Conservation (phyloP, 2,329 filamentous ascomycete species). For the Pyricularia sp. region DNA sequence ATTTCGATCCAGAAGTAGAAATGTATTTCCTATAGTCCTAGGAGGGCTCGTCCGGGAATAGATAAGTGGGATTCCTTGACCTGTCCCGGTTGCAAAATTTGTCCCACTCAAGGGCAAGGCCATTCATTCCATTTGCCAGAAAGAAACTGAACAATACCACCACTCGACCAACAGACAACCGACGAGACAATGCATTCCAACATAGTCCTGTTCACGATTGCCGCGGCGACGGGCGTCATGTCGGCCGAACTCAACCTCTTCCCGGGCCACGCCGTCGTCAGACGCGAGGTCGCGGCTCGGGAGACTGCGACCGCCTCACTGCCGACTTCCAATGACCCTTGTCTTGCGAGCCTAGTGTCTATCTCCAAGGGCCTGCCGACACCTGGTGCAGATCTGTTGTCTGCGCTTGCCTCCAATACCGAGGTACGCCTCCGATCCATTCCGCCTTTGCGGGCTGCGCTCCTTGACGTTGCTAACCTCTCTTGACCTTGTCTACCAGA, state of each 20-base stretch:
- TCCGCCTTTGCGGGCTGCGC: background rate
- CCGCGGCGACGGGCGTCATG: background rate
- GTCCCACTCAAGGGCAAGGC: background rate
- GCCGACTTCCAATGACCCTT: background rate
- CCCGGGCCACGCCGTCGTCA: background rate
- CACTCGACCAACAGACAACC: background rate
- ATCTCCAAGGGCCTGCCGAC: background rate
- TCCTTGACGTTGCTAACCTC: background rate
- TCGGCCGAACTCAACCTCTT: background rate
- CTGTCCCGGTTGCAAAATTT: background rate
- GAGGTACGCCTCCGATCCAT: background rate
- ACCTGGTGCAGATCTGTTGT: background rate
- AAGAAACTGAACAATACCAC: background rate
- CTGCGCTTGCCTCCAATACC: background rate
- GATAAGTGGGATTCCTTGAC: background rate
- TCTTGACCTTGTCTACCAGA: background rate
- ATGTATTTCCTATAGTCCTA: background rate
- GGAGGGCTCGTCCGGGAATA: background rate
- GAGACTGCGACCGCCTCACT: background rate
- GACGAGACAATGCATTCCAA: background rate
- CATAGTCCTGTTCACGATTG: background rate
- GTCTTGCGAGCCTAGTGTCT: background rate
- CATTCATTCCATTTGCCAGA: background rate
- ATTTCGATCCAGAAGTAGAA: background rate
- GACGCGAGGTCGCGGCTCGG: background rate